Evolutionary conservation across 139 green algal genomes (phyloP).

Genomic region (Auxenochlorella protothecoides): DNA sequence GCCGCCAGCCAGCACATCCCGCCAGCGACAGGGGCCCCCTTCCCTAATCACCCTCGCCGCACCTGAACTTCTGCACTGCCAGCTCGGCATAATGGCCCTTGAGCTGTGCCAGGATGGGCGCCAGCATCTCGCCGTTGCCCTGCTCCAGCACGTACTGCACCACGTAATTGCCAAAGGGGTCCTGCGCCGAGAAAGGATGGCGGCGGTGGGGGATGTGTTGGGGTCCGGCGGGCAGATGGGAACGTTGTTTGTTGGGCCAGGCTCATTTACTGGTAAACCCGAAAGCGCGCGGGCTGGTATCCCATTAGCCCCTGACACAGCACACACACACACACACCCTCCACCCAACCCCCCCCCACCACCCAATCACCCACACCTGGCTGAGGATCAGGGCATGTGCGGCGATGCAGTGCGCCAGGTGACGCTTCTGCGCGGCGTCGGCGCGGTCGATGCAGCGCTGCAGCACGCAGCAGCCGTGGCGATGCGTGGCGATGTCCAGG

Average conservation of each 20-base stretch:
- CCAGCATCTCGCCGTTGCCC: constrained; percentile 54
- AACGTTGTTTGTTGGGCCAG: too few species aligned
- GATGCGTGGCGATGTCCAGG: constrained; percentile 90
- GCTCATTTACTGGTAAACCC: too few species aligned
- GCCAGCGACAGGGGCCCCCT: too few species aligned
- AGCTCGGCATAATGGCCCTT: constrained; percentile 74
- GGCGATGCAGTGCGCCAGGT: constrained; percentile 75
- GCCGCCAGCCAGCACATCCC: too few species aligned
- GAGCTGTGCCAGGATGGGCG: constrained; percentile 68
- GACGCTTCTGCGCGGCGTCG: constrained; percentile 50
- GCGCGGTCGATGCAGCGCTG: constrained; percentile 98
- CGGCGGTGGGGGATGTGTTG: too few species aligned
- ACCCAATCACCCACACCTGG: constrained; percentile 38
- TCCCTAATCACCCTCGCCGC: background rate
- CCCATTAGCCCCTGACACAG: background rate
- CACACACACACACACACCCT: background rate
- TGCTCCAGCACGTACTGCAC: constrained; percentile 98
- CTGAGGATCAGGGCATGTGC: constrained; percentile 71
- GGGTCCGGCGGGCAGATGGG: too few species aligned
- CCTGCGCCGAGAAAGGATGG: constrained; percentile 30
- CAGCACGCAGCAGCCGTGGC: constrained; percentile 98
- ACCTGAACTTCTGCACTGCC: constrained; percentile 89
- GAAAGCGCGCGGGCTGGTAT: too few species aligned
- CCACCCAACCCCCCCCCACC: too few species aligned
- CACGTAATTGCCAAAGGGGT: constrained; percentile 96